phyloP scores from a whole-genome alignment of 2,329 filamentous ascomycete species.

The Amphichorda felina region DNA sequence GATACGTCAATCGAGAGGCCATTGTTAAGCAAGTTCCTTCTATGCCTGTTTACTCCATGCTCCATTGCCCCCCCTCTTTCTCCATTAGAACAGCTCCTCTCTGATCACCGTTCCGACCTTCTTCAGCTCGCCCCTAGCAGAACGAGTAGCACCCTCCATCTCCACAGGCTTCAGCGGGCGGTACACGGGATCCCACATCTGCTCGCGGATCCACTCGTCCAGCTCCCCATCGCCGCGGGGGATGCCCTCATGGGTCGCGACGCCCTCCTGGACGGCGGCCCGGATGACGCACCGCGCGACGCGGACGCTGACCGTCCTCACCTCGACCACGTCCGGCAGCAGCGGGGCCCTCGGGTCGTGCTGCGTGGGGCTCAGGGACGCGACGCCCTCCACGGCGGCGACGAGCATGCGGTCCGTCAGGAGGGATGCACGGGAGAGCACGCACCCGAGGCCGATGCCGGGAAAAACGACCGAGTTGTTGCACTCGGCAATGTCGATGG shows the following conservation, averaged over 20 bases:
- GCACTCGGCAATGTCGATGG: slow-evolving; percentile 58
- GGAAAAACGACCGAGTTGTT: slow-evolving; percentile 84
- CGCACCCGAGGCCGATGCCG: slow-evolving; percentile 69
- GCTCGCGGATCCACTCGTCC: slow-evolving; percentile 61
- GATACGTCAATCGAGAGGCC: too few relatives aligned
- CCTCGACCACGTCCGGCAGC: slow-evolving; percentile 63
- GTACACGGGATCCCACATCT: slow-evolving; percentile 72
- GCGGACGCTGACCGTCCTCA: slow-evolving; percentile 63
- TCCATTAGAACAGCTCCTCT: slow-evolving; percentile 1
- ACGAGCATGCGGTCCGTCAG: slow-evolving; percentile 74
- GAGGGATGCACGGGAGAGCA: slow-evolving; percentile 55
- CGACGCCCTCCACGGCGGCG: slow-evolving; percentile 63
- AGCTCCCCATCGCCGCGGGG: slow-evolving; percentile 42
- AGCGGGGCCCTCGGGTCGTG: slow-evolving; percentile 51
- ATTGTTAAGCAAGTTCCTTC: too few relatives aligned
- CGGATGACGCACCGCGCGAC: slow-evolving; percentile 68
- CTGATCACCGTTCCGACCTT: slow-evolving; percentile 16
- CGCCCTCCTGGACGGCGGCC: slow-evolving; percentile 55
- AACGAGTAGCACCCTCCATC: slow-evolving; percentile 36
- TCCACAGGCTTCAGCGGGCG: slow-evolving; percentile 48
- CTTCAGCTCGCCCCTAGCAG: slow-evolving; percentile 31
- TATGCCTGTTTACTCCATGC: too few relatives aligned
- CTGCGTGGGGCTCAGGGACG: slow-evolving; percentile 54
- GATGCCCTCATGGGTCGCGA: slow-evolving; percentile 54
- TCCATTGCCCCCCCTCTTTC: too few relatives aligned